These are phyloP conservation scores for Fusarium agapanthi DNA, from an alignment of 2,329 filamentous ascomycete genomes.

Conservation along the genomic window DNA sequence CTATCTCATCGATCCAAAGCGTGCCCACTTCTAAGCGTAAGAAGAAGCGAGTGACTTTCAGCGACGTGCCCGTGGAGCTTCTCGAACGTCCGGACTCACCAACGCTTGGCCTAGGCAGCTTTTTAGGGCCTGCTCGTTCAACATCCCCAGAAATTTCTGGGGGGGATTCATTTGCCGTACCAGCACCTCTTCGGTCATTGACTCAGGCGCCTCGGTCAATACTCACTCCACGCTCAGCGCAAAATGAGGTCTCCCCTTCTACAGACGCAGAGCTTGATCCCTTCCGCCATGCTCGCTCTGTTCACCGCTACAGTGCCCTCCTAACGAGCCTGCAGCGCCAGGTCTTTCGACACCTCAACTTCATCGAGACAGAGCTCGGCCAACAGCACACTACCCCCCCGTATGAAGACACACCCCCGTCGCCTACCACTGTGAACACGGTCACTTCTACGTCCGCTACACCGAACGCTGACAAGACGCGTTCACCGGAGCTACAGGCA, in stretches of 20 bases:
- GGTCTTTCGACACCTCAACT: slow-evolving; percentile 57
- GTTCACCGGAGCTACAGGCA: slow-evolving; percentile 54
- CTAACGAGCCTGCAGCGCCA: slow-evolving; percentile 59
- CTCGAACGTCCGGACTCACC: slow-evolving; percentile 67
- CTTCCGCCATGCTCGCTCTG: slow-evolving; percentile 54
- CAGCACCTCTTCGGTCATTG: slow-evolving; percentile 7
- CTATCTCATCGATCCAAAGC: slow-evolving; percentile 54
- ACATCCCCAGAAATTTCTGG: slow-evolving; percentile 36
- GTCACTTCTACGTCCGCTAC: slow-evolving; percentile 16
- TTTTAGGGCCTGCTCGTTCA: slow-evolving; percentile 43
- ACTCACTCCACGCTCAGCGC: slow-evolving; percentile 23
- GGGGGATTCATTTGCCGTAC: neutral
- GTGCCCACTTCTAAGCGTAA: slow-evolving; percentile 42
- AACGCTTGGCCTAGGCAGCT: slow-evolving; percentile 64
- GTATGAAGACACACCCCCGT: slow-evolving; percentile 6
- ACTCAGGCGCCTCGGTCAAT: slow-evolving; percentile 31
- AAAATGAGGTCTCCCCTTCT: slow-evolving; percentile 10
- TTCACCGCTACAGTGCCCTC: slow-evolving; percentile 60
- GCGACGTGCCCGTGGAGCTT: slow-evolving; percentile 51
- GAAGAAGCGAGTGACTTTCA: slow-evolving; percentile 54
- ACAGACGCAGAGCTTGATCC: slow-evolving; percentile 41
- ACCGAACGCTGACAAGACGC: slow-evolving; percentile 46
- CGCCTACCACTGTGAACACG: neutral
- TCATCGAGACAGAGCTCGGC: slow-evolving; percentile 53
- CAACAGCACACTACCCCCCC: slow-evolving; percentile 37